Conservation (phyloP, 2,329 filamentous ascomycete species). For the Aaosphaeria pasadenensis region DNA sequence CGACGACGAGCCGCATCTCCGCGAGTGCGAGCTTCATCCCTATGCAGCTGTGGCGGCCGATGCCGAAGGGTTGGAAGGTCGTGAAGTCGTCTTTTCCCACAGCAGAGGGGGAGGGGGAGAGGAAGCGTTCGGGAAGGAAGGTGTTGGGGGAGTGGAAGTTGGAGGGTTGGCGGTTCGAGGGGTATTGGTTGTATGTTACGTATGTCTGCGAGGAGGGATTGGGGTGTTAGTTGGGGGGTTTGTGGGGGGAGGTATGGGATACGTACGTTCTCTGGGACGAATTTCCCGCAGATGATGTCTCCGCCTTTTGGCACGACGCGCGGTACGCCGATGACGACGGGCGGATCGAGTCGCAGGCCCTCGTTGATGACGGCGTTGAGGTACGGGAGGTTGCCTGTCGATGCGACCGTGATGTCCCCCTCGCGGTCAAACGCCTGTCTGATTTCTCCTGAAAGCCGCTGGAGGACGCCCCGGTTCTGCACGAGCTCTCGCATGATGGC, state of each 20-base stretch:
- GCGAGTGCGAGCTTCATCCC: constrained; percentile 22
- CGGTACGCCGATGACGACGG: constrained; percentile 14
- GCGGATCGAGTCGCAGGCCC: constrained; percentile 29
- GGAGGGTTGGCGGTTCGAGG: constrained; percentile 20
- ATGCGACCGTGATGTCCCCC: constrained; percentile 23
- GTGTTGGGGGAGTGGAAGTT: constrained; percentile 26
- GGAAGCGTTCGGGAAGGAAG: constrained; percentile 10
- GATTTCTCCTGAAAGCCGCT: constrained; percentile 21
- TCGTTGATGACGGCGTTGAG: constrained; percentile 39
- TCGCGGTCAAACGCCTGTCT: constrained; percentile 18
- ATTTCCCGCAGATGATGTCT: constrained; percentile 17
- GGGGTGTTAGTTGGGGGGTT: background rate
- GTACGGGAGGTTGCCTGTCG: constrained; percentile 21
- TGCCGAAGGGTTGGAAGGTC: constrained; percentile 11
- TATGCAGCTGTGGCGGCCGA: constrained; percentile 17
- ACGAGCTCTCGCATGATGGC: constrained; percentile 34
- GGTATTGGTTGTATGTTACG: constrained; percentile 26
- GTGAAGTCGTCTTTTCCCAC: constrained; percentile 5
- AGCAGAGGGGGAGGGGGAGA: constrained; percentile 1
- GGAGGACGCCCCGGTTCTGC: constrained; percentile 22
- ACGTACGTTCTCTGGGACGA: constrained; percentile 20
- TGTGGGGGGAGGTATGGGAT: background rate
- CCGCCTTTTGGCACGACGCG: constrained; percentile 19
- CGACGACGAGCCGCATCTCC: constrained; percentile 17
- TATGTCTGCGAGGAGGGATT: no score